phyloP scores from a whole-genome alignment of 2,329 filamentous ascomycete species.

The Xylariaceae sp. region DNA sequence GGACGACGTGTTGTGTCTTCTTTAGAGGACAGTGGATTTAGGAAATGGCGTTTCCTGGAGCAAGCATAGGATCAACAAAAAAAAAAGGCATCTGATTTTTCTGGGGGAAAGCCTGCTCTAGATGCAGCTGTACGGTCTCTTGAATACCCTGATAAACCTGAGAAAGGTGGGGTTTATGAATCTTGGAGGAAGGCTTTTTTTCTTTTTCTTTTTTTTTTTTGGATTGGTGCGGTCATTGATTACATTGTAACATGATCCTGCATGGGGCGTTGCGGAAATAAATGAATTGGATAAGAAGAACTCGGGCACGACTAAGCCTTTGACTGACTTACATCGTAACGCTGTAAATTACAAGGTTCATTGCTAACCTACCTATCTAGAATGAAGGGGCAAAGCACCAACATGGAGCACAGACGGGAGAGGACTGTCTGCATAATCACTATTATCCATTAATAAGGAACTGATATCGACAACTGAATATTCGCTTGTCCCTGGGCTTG shows the following conservation, averaged over 20 bases:
- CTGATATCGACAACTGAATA: not conserved
- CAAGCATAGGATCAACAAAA: constrained; percentile 18
- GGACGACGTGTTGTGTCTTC: constrained; percentile 16
- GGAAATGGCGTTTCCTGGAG: constrained; percentile 6
- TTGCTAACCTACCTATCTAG: not conserved
- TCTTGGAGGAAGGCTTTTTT: not conserved
- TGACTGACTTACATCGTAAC: not conserved
- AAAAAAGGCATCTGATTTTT: constrained; percentile 14
- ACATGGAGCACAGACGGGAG: not conserved
- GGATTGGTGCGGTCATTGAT: constrained; percentile 2
- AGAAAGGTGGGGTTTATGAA: constrained; percentile 7
- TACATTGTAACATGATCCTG: constrained; percentile 12
- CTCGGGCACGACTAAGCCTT: not conserved
- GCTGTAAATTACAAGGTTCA: not conserved
- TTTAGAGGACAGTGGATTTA: constrained; percentile 5
- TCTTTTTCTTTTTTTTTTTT: not conserved
- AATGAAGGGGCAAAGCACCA: no score
- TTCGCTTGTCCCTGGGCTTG: not conserved
- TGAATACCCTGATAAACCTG: constrained; percentile 6
- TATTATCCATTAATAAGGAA: constrained; percentile 2
- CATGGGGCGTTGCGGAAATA: constrained; percentile 14
- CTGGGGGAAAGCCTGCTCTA: constrained; percentile 1
- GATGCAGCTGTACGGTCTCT: constrained; percentile 3
- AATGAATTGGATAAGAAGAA: constrained; percentile 3
- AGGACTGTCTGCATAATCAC: constrained; percentile 1